Evolutionary conservation across 2,329 filamentous ascomycete genomes (phyloP).

Genomic region (Venturia asperata): DNA sequence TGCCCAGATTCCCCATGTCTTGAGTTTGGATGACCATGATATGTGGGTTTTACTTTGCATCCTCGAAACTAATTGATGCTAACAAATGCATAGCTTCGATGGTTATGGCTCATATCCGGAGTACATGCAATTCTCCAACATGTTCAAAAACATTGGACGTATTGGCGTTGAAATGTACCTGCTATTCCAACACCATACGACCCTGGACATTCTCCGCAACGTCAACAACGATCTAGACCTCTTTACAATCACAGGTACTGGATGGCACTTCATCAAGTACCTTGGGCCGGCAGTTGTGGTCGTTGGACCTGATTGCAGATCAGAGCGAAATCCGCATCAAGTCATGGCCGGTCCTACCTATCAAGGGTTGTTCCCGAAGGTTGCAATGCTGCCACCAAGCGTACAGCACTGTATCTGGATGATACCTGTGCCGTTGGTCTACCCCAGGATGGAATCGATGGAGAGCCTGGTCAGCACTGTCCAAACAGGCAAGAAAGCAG

Average conservation of each 20-base stretch:
- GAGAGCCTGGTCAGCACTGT: constrained; percentile 88
- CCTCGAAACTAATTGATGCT: background rate
- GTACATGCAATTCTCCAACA: constrained; percentile 95
- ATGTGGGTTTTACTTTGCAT: constrained; percentile 61
- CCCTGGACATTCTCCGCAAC: constrained; percentile 83
- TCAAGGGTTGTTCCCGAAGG: constrained; percentile 92
- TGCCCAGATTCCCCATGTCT: constrained; percentile 89
- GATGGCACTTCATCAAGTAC: constrained; percentile 98
- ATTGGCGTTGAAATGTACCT: constrained; percentile 97
- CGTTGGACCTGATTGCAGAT: constrained; percentile 84
- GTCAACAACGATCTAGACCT: constrained; percentile 82
- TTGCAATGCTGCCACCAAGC: constrained; percentile 80
- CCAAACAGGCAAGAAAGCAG: constrained; percentile 90
- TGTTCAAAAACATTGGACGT: constrained; percentile 96
- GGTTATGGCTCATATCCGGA: constrained; percentile 96
- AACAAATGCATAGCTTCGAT: constrained; percentile 61
- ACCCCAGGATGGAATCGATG: constrained; percentile 83
- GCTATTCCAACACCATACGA: constrained; percentile 96
- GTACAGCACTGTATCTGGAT: constrained; percentile 98
- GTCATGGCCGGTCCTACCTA: constrained; percentile 96
- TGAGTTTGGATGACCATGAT: constrained; percentile 93
- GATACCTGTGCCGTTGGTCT: constrained; percentile 82
- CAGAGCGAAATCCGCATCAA: constrained; percentile 80
- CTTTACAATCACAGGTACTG: constrained; percentile 93
- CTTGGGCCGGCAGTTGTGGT: constrained; percentile 86